Base-by-base conservation (phyloP, 2,329 filamentous ascomycete species). In the Daldinia eschscholtzii region DNA sequence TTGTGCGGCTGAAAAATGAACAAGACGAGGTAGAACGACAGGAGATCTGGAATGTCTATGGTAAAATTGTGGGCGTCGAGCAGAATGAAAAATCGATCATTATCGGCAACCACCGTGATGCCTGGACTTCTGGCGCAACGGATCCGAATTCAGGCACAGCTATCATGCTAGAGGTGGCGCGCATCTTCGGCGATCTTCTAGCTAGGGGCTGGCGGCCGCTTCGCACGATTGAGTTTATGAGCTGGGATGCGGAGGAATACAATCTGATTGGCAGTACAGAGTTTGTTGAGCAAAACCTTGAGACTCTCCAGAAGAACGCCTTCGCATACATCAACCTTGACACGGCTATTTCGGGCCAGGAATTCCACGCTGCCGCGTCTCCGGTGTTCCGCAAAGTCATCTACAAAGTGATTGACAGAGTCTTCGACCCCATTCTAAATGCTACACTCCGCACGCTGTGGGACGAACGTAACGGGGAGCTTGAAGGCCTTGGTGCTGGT, bases 211-310 rank as follows among this genome's bases (percentile, higher is more conserved):
- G 96, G 96, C 88, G 92, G 28, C 96, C 96, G 1, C 84, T 97
- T 15, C 91, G 96, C n/a, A 97, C 93, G 3, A 97, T 99, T 71
- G 92, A 97, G 79, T 98, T 99, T 79, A 94, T 94, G 76, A 97
- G 93, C 37, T 99, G 96, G 96, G 96, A 99, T 79, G 96, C 89
- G 3, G 91, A 91, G 73, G 93, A 95, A 80, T 98, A 97, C 83
- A 98, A 98, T 80, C 83, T 96, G 52, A 92, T 97, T 65, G 96
- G 96, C 7, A 97, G 93, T 10, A 98, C 96, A 1, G 96, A 99
- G 79, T 95, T 92, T 76, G 96, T 99, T 52, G 96, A 99, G 81
- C 91, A 92, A 53, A 91, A 95, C 73, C 84, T 93, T 30, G 89
- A 94, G 0, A 79, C 83, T 2, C 85, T 99, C 6, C 91, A 93